phyloP scores from a whole-genome alignment of 2,329 filamentous ascomycete species.

The Talaromyces sp. region DNA sequence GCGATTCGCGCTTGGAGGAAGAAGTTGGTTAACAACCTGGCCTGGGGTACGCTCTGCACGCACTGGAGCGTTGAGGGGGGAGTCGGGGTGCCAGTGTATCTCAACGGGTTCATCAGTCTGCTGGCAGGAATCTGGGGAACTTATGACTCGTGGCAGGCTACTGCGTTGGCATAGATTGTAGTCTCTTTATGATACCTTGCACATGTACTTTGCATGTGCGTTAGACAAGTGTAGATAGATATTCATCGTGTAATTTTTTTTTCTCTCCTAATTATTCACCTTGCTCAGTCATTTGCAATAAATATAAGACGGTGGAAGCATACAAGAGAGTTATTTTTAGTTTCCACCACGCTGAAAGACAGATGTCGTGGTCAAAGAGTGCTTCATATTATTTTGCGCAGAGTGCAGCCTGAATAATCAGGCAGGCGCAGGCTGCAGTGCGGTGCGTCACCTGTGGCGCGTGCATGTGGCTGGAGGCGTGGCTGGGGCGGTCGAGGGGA shows the following conservation, averaged over 20 bases:
- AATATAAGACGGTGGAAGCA: no score
- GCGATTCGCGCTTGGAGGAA: conserved; percentile 58
- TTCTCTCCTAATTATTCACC: no score
- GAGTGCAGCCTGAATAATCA: not conserved
- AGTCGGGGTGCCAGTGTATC: conserved; percentile 52
- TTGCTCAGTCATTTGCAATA: no score
- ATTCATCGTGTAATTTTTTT: not conserved
- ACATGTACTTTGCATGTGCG: not conserved
- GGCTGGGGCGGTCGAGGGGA: conserved; percentile 22
- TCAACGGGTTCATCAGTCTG: conserved; percentile 56
- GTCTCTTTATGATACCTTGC: not conserved
- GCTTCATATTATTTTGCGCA: no score
- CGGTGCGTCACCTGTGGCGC: conserved; percentile 6
- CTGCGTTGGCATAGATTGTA: conserved; percentile 18
- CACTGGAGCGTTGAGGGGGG: conserved; percentile 76
- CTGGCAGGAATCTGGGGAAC: conserved; percentile 45
- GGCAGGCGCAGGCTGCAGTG: conserved; percentile 8
- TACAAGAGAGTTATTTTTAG: no score
- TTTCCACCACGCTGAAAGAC: no score
- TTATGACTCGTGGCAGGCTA: conserved; percentile 42
- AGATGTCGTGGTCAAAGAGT: no score
- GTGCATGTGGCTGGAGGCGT: not conserved
- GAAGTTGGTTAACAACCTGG: conserved; percentile 60
- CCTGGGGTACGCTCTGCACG: conserved; percentile 76
- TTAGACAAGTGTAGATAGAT: not conserved